phyloP scores from a whole-genome alignment of 2,329 filamentous ascomycete species.

The Exophiala sp. region DNA sequence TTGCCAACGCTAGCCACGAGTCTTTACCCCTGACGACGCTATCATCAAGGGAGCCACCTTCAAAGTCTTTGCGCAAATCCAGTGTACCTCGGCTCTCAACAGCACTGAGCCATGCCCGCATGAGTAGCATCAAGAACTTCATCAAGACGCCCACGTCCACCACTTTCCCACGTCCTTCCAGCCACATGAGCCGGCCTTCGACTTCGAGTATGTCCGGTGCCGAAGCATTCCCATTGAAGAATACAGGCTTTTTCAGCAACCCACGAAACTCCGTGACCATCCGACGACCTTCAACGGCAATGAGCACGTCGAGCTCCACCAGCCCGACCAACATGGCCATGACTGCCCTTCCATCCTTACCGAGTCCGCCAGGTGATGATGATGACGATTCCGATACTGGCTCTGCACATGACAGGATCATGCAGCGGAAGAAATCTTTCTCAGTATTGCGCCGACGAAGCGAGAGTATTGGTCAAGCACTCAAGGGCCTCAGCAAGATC shows the following conservation, averaged over 20 bases:
- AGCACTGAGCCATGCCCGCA: constrained; percentile 20
- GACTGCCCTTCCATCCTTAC: constrained; percentile 18
- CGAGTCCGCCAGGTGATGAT: constrained; percentile 9
- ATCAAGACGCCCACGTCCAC: constrained; percentile 22
- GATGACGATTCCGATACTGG: constrained; percentile 4
- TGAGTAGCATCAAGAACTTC: constrained; percentile 28
- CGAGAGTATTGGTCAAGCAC: constrained; percentile 27
- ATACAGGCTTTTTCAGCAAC: constrained; percentile 4
- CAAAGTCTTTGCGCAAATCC: constrained; percentile 13
- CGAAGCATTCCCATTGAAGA: constrained; percentile 6
- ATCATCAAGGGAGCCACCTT: constrained; percentile 3
- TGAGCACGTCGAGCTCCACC: constrained; percentile 7
- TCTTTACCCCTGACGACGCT: constrained; percentile 14
- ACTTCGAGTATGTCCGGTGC: constrained; percentile 10
- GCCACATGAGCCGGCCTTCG: constrained; percentile 17
- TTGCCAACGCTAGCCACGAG: constrained; percentile 23
- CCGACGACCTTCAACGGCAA: constrained; percentile 13
- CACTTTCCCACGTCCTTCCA: constrained; percentile 13
- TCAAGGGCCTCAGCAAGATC: constrained; percentile 23
- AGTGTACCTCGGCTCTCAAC: constrained; percentile 23
- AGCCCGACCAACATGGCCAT: constrained; percentile 4
- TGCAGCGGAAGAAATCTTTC: constrained; percentile 25
- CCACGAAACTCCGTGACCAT: constrained; percentile 3
- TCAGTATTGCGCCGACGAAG: constrained; percentile 22
- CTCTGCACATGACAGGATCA: neutral